These are phyloP conservation scores for Plasmodium malariae DNA, from an alignment of 169 alveolate genomes.

Conservation along the genomic window DNA sequence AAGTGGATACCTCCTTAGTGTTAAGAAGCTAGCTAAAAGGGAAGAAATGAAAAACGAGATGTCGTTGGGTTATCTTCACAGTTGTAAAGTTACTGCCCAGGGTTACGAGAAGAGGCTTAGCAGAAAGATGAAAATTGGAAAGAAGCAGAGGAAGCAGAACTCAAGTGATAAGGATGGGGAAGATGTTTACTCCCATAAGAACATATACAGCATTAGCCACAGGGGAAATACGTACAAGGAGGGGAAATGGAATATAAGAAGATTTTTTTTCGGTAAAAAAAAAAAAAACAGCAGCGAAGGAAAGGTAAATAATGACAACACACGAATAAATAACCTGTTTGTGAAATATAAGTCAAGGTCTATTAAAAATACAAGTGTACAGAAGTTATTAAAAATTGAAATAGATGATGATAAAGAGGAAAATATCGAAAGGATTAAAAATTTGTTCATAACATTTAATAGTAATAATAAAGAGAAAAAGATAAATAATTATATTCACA, in stretches of 20 bases:
- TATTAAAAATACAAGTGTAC: constrained; percentile 18
- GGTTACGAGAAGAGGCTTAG: neutral
- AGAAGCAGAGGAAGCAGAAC: neutral
- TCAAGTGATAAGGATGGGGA: neutral
- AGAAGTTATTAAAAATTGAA: constrained; percentile 19
- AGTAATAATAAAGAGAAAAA: constrained; percentile 65
- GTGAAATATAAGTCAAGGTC: constrained; percentile 24
- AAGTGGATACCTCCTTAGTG: constrained; percentile 5
- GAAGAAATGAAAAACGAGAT: neutral
- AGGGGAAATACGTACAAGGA: neutral
- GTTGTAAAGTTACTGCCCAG: neutral
- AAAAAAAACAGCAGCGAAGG: too few relatives aligned
- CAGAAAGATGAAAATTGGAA: neutral
- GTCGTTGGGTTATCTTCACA: constrained; percentile 3
- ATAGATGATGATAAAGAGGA: constrained; percentile 25
- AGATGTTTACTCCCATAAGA: neutral
- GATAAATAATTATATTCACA: constrained; percentile 47
- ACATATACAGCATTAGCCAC: neutral
- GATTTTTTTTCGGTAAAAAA: neutral
- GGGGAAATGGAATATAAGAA: constrained; percentile 13
- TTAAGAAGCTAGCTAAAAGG: constrained; percentile 2
- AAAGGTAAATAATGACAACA: neutral
- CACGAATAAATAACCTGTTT: constrained; percentile 17
- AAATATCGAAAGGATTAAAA: constrained; percentile 50
- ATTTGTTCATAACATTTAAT: constrained; percentile 49